Base-by-base conservation (phyloP, 805 yeast genomes). In the Danielia oregonensis region DNA sequence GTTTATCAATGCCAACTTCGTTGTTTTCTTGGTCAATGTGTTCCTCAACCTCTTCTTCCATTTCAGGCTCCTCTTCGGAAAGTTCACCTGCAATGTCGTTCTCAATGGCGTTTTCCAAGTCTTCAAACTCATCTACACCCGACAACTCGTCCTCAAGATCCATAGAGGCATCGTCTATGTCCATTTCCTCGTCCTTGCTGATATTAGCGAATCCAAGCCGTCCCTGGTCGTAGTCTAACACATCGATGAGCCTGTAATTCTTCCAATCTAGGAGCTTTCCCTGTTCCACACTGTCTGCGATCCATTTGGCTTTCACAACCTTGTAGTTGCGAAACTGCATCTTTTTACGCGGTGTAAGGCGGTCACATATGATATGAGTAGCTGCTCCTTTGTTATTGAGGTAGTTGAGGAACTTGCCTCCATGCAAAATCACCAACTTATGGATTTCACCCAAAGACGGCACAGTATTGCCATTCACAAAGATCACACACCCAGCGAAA, bases 391-490 rank as follows among this genome's bases (percentile, higher is more conserved):
- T 89, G 4, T 82, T 78, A 4, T 76, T 68, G 26, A 91, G 57
- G 57, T 76, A 79, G 42, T 82, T 82, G 15, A 82, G 52, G 42
- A 84, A 86, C 33, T 63, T 69, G 0, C 98, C 98, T 1, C 97
- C 97, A 57, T 89, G 74, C 7, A 77, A 46, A 2, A 85, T 75
- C 2, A 91, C 79, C 45, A 86, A 48, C 36, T 79, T 72, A 49
- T 85, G 91, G 19, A 93, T 61, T 40, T 77, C 82, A 26, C 74
- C 61, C 11, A 87, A 72, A n/a, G 89, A 77, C 0, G 97, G 97
- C 2, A 60, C 62, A 0, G 97, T 91, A 49, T 83, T 78, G 1
- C 98, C 98, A 50, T 88, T 89, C n/a, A 91, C 87, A 55, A 83
- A 79, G 4, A 91, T 69, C 1, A 66, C 58, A 53, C 89, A 85